Evolutionary conservation across 352 stramenopile species (phyloP), one percentile per base, ranked within the genome.

Genomic region (Globisporangium alternatum): DNA sequence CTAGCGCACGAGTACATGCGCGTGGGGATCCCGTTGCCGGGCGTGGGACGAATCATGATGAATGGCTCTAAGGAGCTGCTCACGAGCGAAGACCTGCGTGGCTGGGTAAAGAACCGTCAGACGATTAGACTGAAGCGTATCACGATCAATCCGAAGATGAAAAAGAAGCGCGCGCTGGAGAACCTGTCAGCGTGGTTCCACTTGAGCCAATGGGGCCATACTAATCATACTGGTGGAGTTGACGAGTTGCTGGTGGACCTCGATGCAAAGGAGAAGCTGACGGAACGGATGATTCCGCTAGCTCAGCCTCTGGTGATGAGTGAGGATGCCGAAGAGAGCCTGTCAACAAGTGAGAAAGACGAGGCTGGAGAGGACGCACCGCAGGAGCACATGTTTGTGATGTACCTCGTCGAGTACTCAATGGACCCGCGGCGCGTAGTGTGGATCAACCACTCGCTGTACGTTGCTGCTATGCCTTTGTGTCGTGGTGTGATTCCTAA

Each of bases 351-450:
- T 53, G 12, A 13, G 9, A 35, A 12, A 4, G 25, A 52, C 8
- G 64, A 75, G 15, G n/a, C 54, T 17, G 33, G 64, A 21, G 56
- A 68, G 19, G 68, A 62, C 17, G 28, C 54, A 1, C 51, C 68
- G 28, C 60, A 64, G 52, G 78, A 86, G 47, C 63, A 72, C 30
- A 69, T 72, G 33, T 83, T 84, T 15, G 78, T 72, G n/a, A 73
- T 87, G 69, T 89, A 87, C 43, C 70, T 91, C 1, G 80, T 89
- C 22, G 82, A 91, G 56, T 88, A 84, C 52, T 91, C 80, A 25
- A 76, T 88, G 63, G 78, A 91, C 31, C 78, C 77, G 17, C 76
- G 64, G 56, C 76, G 78, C 25, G 67, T 80, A 21, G 78, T 88
- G 49, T 91, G 82, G 82, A 78, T 91, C 57, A 86, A 77, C 53